These are phyloP conservation scores for Globisporangium iwayamae DNA, from an alignment of 352 stramenopile species.

Conservation along the genomic window DNA sequence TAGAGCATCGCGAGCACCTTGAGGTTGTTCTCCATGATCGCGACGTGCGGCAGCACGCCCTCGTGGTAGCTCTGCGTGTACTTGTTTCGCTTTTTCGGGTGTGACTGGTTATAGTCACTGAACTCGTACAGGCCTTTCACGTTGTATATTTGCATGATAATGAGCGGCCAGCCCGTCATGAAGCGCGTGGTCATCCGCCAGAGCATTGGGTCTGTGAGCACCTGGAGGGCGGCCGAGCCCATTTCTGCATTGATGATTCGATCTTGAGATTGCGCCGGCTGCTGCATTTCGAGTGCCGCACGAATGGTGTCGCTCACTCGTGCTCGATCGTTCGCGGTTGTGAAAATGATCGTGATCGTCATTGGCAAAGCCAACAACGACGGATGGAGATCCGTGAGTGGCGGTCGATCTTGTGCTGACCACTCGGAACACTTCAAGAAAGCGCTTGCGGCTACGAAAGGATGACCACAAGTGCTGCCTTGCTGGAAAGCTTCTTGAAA, in stretches of 20 bases:
- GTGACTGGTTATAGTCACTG: not conserved
- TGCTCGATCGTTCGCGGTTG: too few species aligned
- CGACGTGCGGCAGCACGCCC: constrained; percentile 2
- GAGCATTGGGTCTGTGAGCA: constrained; percentile 3
- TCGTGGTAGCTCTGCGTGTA: too few species aligned
- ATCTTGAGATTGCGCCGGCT: not conserved
- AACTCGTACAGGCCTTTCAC: not conserved
- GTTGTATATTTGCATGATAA: constrained; percentile 5
- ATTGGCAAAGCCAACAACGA: too few species aligned
- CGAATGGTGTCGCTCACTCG: too few species aligned
- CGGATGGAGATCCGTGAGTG: too few species aligned
- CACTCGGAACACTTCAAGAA: too few species aligned
- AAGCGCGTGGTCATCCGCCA: constrained; percentile 5
- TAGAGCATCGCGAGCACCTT: constrained; percentile 6
- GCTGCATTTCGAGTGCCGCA: not conserved
- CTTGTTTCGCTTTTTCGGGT: not conserved
- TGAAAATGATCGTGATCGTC: too few species aligned
- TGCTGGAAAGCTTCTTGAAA: too few species aligned
- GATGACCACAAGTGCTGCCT: too few species aligned
- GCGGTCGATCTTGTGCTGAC: too few species aligned
- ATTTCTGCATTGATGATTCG: not conserved
- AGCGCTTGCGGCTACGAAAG: too few species aligned
- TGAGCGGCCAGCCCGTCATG: constrained; percentile 2
- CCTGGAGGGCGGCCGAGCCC: not conserved
- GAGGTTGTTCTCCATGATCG: constrained; percentile 5